Percentiles rank a stretch among this genome's conserved stretches.
Conservation (phyloP, 129 eudicot genomes). For the Daucus carota region DNA sequence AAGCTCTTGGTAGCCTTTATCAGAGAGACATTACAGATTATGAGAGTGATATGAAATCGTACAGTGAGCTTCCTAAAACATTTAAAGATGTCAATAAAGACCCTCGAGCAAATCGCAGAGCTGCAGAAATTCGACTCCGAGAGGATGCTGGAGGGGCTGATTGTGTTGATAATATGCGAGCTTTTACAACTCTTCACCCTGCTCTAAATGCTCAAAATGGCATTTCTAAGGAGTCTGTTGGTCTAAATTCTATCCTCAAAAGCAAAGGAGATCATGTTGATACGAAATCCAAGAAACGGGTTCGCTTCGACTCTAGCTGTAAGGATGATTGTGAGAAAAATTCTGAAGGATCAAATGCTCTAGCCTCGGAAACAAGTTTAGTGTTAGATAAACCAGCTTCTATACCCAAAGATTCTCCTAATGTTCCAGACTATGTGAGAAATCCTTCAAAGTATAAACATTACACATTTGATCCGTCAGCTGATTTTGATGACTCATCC, state of each 20-base stretch:
- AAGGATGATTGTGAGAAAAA: slow-evolving; percentile 4
- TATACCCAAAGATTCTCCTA: slow-evolving; percentile 16
- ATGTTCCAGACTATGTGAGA: slow-evolving; percentile 54
- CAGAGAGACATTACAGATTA: slow-evolving; percentile 45
- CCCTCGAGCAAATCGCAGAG: slow-evolving; percentile 70
- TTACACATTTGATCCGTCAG: slow-evolving; percentile 60
- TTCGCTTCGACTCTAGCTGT: slow-evolving; percentile 27
- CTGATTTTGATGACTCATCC: slow-evolving; percentile 51
- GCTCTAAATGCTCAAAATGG: background rate
- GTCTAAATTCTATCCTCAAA: slow-evolving; percentile 32
- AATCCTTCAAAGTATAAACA: slow-evolving; percentile 74
- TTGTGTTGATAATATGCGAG: slow-evolving; percentile 21
- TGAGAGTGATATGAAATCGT: slow-evolving; percentile 30
- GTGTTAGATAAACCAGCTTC: slow-evolving; percentile 16
- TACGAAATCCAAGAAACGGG: slow-evolving; percentile 32
- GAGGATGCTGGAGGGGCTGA: slow-evolving; percentile 61
- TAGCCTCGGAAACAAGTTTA: slow-evolving; percentile 5
- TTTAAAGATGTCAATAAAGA: slow-evolving; percentile 42
- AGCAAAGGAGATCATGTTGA: slow-evolving; percentile 16
- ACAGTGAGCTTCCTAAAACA: slow-evolving; percentile 42
- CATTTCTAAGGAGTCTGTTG: background rate
- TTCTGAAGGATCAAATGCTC: slow-evolving; percentile 11
- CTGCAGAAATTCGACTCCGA: slow-evolving; percentile 65
- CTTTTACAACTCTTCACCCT: background rate
- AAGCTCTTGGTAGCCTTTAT: slow-evolving; percentile 45